Evolutionary conservation across 2,329 filamentous ascomycete species (phyloP).

Genomic region (Colletotrichum shisoi): DNA sequence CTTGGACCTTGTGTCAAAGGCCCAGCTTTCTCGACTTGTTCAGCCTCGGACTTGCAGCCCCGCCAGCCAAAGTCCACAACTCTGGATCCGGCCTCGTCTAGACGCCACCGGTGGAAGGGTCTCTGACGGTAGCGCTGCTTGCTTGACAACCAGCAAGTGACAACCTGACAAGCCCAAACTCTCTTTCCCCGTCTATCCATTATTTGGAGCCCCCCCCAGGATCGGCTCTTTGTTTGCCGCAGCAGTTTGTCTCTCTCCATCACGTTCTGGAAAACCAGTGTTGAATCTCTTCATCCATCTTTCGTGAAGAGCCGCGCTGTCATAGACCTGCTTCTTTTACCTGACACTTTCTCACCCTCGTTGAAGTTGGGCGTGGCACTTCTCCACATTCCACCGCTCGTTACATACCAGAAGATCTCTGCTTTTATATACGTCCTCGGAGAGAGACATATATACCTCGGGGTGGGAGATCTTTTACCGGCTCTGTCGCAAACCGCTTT

Average conservation of each 20-base stretch:
- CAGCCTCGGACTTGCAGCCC: conserved; percentile 17
- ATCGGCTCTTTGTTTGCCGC: background rate
- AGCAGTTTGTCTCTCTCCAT: background rate
- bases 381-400: conserved; percentile 19
- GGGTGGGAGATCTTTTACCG: background rate
- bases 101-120: background rate
- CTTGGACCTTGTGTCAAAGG: conserved; percentile 12
- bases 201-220: background rate
- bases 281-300: background rate
- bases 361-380: conserved; percentile 14
- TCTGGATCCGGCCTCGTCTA: conserved; percentile 31
- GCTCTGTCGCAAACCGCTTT: background rate
- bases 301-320: background rate
- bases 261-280: background rate
- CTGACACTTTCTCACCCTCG: background rate
- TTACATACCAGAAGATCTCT: conserved; percentile 13
- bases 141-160: background rate
- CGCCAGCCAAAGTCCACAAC: conserved; percentile 7
- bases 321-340: background rate
- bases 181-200: conserved; percentile 6
- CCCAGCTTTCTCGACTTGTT: conserved; percentile 18
- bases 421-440: background rate
- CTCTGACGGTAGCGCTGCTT: conserved; percentile 6
- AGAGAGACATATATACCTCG: conserved; percentile 24
- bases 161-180: conserved; percentile 6